Conservation (phyloP, 1,139 yeast genomes). For the Waltiozyma solani region DNA sequence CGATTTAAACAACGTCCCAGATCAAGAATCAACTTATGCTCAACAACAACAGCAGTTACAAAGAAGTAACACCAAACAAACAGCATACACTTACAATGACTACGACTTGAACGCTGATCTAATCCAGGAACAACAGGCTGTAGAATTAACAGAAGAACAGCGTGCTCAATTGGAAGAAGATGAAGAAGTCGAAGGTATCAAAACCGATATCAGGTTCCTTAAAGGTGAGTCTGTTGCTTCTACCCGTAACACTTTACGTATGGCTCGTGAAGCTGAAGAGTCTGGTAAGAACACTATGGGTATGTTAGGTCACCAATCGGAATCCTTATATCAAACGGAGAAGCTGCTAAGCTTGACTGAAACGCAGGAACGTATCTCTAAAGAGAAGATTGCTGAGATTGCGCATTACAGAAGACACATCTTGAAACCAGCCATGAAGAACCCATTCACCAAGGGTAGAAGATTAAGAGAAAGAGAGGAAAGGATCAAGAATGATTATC, state of each 20-base stretch:
- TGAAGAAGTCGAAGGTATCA: constrained; percentile 84
- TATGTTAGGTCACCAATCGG: constrained; percentile 88
- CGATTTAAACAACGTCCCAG: constrained; percentile 12
- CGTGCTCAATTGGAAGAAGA: constrained; percentile 54
- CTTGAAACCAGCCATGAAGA: constrained; percentile 69
- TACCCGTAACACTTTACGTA: constrained; percentile 75
- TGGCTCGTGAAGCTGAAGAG: constrained; percentile 90
- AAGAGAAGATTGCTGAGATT: constrained; percentile 74
- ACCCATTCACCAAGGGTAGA: constrained; percentile 82
- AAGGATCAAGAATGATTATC: constrained; percentile 52
- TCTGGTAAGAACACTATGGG: constrained; percentile 87
- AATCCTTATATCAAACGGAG: constrained; percentile 71
- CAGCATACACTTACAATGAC: background rate
- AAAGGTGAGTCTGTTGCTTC: constrained; percentile 83
- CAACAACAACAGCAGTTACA: constrained; percentile 5
- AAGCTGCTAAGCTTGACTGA: constrained; percentile 67
- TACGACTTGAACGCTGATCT: constrained; percentile 7
- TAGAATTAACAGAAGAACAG: constrained; percentile 20
- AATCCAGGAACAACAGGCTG: background rate
- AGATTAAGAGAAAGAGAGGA: constrained; percentile 71
- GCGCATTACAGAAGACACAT: constrained; percentile 73
- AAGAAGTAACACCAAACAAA: background rate
- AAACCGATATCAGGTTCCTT: constrained; percentile 74
- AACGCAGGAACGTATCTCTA: constrained; percentile 76
- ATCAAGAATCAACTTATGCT: constrained; percentile 6